Conservation (phyloP, 352 stramenopile genomes). For the Globisporangium iwayamae region DNA sequence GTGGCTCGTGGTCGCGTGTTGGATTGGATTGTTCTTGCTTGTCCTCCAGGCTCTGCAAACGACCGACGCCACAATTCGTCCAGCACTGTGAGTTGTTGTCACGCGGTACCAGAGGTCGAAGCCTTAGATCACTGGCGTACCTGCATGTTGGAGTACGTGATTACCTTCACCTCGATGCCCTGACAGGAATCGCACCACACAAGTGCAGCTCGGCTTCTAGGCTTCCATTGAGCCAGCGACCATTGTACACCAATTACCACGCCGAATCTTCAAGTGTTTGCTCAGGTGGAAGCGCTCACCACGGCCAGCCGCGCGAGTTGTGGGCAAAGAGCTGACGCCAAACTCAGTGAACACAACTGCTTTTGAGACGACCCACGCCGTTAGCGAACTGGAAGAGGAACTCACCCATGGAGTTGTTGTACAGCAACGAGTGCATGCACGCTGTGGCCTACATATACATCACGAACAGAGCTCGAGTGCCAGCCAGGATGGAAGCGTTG, state of each 20-base stretch:
- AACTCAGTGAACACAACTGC: background rate
- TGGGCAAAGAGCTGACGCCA: background rate
- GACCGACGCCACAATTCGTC: too few species aligned
- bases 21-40: slow-evolving; percentile 4
- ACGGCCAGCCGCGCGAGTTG: background rate
- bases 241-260: background rate
- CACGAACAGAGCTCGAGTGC: background rate
- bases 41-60: background rate
- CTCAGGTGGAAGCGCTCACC: background rate
- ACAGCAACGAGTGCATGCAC: slow-evolving; percentile 51
- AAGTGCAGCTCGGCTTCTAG: too few species aligned
- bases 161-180: slow-evolving; percentile 1
- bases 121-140: background rate
- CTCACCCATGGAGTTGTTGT: slow-evolving; percentile 20
- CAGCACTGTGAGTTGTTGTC: too few species aligned
- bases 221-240: too few species aligned
- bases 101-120: too few species aligned
- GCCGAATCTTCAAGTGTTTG: background rate
- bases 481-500: too few species aligned
- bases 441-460: slow-evolving; percentile 30
- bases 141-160: slow-evolving; percentile 2
- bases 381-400: background rate
- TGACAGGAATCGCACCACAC: background rate
- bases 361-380: background rate
- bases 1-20: background rate